A percentile compares a stretch with the other conserved stretches of the same genome.
Conservation (phyloP, 257 asterid species). For the Striga asiatica region DNA sequence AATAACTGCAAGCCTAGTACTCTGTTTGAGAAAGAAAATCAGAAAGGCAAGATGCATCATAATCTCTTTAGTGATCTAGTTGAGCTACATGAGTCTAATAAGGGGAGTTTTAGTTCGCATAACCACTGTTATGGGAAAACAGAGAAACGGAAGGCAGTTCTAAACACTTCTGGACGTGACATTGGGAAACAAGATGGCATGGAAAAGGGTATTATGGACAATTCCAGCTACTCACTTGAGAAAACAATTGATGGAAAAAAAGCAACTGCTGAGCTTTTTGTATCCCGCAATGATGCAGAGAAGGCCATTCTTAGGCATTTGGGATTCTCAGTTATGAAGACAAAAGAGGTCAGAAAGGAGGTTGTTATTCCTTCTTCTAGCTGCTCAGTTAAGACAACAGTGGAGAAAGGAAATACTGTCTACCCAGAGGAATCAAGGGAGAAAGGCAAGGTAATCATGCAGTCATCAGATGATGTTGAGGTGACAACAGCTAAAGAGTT, state of each 20-base stretch:
- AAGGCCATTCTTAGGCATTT: slow-evolving; percentile 16
- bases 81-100: slow-evolving; percentile 22
- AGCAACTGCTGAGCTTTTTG: slow-evolving; percentile 15
- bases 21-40: slow-evolving; percentile 8
- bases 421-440: slow-evolving; percentile 22
- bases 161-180: slow-evolving; percentile 11
- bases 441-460: slow-evolving; percentile 17
- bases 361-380: slow-evolving; percentile 16
- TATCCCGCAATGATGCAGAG: slow-evolving; percentile 13
- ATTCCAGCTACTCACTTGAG: slow-evolving; percentile 17
- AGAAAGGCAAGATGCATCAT: neutral
- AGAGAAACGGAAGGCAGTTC: slow-evolving; percentile 15
- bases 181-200: neutral
- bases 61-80: slow-evolving; percentile 12
- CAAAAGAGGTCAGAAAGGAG: slow-evolving; percentile 22
- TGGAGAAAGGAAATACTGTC: slow-evolving; percentile 30
- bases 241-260: slow-evolving; percentile 17
- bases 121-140: slow-evolving; percentile 13
- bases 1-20: neutral
- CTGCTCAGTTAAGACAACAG: slow-evolving; percentile 20
- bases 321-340: slow-evolving; percentile 13
- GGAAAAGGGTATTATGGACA: slow-evolving; percentile 11
- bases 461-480: slow-evolving; percentile 9
- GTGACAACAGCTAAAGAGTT: slow-evolving; percentile 15
- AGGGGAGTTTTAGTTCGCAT: slow-evolving; percentile 12